Evolutionary conservation across 1,284 basidiomycete species (phyloP).

Genomic region (Irpex rosettiformis): DNA sequence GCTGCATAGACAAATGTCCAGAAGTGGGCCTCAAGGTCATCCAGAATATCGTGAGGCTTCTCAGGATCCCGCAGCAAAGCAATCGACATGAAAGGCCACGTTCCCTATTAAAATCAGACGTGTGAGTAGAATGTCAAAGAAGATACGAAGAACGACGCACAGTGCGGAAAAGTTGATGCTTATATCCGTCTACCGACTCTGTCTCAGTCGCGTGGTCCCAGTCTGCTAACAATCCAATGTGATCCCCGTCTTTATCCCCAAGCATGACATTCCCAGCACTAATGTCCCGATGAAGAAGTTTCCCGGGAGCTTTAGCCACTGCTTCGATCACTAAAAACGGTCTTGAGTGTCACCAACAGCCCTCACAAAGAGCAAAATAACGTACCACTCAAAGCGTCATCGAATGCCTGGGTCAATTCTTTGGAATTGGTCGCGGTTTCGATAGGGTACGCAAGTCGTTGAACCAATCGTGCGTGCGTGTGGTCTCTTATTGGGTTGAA

Average conservation of each 20-base stretch:
- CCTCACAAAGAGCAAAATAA: not conserved
- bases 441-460: slow-evolving; percentile 2
- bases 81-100: not conserved
- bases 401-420: not conserved
- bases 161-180: not conserved
- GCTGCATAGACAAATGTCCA: not conserved
- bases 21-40: not conserved
- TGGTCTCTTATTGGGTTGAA: not conserved
- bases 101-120: not conserved
- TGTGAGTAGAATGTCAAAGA: not conserved
- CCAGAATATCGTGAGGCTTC: slow-evolving; percentile 1
- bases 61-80: not conserved
- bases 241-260: not conserved
- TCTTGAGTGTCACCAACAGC: not conserved
- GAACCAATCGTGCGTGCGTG: not conserved
- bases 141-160: not conserved
- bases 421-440: not conserved
- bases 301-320: not conserved
- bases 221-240: not conserved
- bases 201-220: not conserved
- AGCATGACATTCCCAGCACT: slow-evolving; percentile 6
- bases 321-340: not conserved
- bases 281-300: slow-evolving; percentile 1
- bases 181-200: not conserved
- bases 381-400: not conserved